These are phyloP conservation scores for Kurtzmaniella quercitrusa DNA, from an alignment of 1,139 yeast genomes.

Conservation along the genomic window DNA sequence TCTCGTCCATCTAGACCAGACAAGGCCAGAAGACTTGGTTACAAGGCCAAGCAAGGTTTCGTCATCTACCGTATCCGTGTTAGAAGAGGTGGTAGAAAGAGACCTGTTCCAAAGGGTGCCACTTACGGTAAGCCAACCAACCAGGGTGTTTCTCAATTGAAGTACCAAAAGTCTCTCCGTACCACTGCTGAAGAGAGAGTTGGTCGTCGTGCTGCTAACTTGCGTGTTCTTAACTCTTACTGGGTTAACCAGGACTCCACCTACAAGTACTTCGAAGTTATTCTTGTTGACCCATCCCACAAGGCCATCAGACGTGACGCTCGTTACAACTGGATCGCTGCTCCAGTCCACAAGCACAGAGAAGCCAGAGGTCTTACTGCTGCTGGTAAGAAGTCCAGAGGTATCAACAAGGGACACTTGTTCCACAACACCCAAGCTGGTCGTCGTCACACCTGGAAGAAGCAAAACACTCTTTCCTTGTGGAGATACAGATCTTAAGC, in stretches of 20 bases:
- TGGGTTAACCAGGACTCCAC: slow-evolving; percentile 99
- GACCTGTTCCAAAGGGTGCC: slow-evolving; percentile 99
- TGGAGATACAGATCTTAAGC: slow-evolving; percentile 98
- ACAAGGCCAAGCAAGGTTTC: slow-evolving; percentile 99
- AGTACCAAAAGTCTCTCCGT: slow-evolving; percentile 98
- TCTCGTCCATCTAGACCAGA: slow-evolving; percentile 99
- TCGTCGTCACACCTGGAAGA: slow-evolving; percentile 99
- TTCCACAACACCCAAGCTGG: slow-evolving; percentile 98
- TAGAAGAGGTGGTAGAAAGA: slow-evolving; percentile 99
- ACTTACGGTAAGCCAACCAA: slow-evolving; percentile 99
- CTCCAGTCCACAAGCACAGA: slow-evolving; percentile 99
- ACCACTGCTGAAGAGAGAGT: slow-evolving; percentile 99
- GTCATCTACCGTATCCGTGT: slow-evolving; percentile 98
- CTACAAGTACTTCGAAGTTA: slow-evolving; percentile 98
- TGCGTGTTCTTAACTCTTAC: slow-evolving; percentile 99
- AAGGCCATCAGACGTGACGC: slow-evolving; percentile 99
- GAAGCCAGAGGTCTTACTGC: slow-evolving; percentile 99
- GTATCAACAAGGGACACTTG: slow-evolving; percentile 99
- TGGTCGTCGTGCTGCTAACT: slow-evolving; percentile 97
- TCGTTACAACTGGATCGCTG: slow-evolving; percentile 98
- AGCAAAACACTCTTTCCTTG: slow-evolving; percentile 96
- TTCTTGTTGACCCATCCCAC: slow-evolving; percentile 96
- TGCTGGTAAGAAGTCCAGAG: slow-evolving; percentile 98
- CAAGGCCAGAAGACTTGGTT: slow-evolving; percentile 99
- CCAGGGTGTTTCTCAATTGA: slow-evolving; percentile 99